Conservation (phyloP, 106 monocot species). For the Cymbidium sinense region DNA sequence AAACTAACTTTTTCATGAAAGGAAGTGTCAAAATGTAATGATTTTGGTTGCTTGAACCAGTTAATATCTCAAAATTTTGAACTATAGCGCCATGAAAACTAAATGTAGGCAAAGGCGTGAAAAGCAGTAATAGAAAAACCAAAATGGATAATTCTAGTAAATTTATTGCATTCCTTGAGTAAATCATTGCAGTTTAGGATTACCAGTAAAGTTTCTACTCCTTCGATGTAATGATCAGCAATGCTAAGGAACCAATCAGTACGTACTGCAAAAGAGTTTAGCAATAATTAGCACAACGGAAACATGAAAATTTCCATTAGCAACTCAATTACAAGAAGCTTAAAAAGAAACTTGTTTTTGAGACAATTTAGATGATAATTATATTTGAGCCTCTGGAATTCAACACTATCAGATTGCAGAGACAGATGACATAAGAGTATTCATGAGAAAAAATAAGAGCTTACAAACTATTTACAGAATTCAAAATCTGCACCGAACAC, state of each 20-base stretch:
- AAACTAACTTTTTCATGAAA: background rate
- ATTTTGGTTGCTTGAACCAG: background rate
- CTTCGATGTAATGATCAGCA: constrained; percentile 39
- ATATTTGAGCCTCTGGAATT: too few relatives aligned
- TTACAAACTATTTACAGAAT: too few relatives aligned
- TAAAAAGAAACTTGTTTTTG: too few relatives aligned
- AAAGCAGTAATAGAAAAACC: background rate
- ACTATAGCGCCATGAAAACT: background rate
- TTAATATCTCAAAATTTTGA: background rate
- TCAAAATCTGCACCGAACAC: too few relatives aligned
- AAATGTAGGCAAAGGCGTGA: background rate
- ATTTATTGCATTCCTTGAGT: background rate
- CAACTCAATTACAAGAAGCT: background rate
- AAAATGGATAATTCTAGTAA: background rate
- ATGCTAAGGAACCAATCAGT: constrained; percentile 32
- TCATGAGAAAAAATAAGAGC: too few relatives aligned
- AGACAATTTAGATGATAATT: too few relatives aligned
- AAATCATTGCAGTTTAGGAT: constrained; percentile 1
- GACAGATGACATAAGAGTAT: too few relatives aligned
- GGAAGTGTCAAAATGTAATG: background rate
- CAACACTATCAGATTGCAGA: too few relatives aligned
- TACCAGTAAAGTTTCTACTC: constrained; percentile 17
- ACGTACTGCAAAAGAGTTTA: constrained; percentile 23
- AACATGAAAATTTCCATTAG: background rate
- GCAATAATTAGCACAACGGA: background rate